A percentile compares a stretch with the other conserved stretches of the same genome.
Evolutionary conservation across 169 alveolate species (phyloP).

Genomic region (Cyclospora cayetanensis): DNA sequence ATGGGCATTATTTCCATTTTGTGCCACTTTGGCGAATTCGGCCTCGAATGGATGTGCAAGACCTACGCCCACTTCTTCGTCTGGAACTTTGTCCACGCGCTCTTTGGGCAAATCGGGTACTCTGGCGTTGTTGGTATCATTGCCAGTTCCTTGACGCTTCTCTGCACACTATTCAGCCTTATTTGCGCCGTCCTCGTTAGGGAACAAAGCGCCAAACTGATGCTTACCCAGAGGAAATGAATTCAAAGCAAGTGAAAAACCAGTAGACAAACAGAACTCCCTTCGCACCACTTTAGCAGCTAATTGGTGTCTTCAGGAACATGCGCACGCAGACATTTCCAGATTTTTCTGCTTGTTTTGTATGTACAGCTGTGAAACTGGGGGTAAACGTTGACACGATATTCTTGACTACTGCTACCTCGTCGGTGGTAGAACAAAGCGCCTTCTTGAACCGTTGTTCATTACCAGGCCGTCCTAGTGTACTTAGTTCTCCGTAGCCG

Average conservation of each 20-base stretch:
- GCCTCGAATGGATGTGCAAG: conserved; percentile 47
- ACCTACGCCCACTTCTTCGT: conserved; percentile 60
- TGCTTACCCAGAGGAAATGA: neutral
- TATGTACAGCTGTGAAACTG: too few relatives aligned
- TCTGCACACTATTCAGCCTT: conserved; percentile 34
- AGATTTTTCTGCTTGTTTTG: too few relatives aligned
- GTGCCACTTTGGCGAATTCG: conserved; percentile 61
- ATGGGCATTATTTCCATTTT: conserved; percentile 63
- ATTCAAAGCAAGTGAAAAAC: neutral
- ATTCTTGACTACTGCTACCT: too few relatives aligned
- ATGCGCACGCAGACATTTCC: too few relatives aligned
- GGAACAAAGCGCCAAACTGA: conserved; percentile 53
- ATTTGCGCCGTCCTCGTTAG: conserved; percentile 52
- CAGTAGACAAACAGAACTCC: neutral
- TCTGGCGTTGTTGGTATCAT: conserved; percentile 68
- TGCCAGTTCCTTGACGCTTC: conserved; percentile 47
- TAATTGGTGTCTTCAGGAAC: too few relatives aligned
- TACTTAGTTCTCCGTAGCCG: too few relatives aligned
- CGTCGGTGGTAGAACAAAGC: too few relatives aligned
- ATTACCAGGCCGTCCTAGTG: too few relatives aligned
- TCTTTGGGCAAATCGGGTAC: conserved; percentile 67
- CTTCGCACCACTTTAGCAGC: too few relatives aligned
- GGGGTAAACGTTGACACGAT: too few relatives aligned
- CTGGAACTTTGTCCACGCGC: conserved; percentile 58
- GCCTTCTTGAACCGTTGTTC: too few relatives aligned